A percentile compares a stretch with the other conserved stretches of the same genome.
Evolutionary conservation across 805 yeast genomes (phyloP).

Genomic region (Trichomonascus vanleenenianus): DNA sequence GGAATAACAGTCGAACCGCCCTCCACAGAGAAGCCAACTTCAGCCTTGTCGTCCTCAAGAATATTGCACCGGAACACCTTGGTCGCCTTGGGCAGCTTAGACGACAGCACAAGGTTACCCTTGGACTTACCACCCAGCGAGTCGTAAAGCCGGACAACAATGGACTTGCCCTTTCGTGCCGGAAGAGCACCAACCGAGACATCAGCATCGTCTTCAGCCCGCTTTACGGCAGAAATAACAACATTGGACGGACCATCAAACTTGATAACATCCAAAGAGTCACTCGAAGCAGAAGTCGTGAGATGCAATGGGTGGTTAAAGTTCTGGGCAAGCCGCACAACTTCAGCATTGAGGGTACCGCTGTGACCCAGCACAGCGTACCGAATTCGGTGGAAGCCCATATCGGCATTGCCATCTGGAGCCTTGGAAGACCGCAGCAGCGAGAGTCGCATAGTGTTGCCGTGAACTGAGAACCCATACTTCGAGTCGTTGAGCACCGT

Average conservation of each 20-base stretch:
- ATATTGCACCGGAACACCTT: slow-evolving; percentile 40
- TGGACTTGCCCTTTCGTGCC: slow-evolving; percentile 30
- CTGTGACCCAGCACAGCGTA: slow-evolving; percentile 79
- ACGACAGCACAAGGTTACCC: slow-evolving; percentile 44
- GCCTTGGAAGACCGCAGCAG: slow-evolving; percentile 85
- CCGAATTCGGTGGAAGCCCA: slow-evolving; percentile 79
- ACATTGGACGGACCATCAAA: slow-evolving; percentile 49
- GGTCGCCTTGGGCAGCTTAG: slow-evolving; percentile 41
- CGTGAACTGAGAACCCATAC: slow-evolving; percentile 89
- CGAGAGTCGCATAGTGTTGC: slow-evolving; percentile 78
- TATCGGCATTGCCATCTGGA: slow-evolving; percentile 91
- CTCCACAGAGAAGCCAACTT: slow-evolving; percentile 4
- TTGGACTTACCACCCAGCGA: slow-evolving; percentile 70
- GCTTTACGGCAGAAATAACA: slow-evolving; percentile 67
- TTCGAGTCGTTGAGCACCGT: slow-evolving; percentile 75
- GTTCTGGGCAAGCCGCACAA: slow-evolving; percentile 68
- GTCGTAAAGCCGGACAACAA: slow-evolving; percentile 76
- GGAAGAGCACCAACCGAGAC: slow-evolving; percentile 32
- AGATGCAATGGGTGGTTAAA: slow-evolving; percentile 51
- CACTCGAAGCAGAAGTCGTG: slow-evolving; percentile 12
- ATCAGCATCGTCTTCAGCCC: slow-evolving; percentile 74
- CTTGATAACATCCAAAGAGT: slow-evolving; percentile 19
- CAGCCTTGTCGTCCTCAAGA: slow-evolving; percentile 20
- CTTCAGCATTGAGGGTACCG: slow-evolving; percentile 54
- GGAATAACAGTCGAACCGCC: slow-evolving; percentile 24